Percentiles rank a stretch among this genome's conserved stretches.
Evolutionary conservation across 805 yeast species (phyloP).

Genomic region (Wickerhamomyces bisporus): DNA sequence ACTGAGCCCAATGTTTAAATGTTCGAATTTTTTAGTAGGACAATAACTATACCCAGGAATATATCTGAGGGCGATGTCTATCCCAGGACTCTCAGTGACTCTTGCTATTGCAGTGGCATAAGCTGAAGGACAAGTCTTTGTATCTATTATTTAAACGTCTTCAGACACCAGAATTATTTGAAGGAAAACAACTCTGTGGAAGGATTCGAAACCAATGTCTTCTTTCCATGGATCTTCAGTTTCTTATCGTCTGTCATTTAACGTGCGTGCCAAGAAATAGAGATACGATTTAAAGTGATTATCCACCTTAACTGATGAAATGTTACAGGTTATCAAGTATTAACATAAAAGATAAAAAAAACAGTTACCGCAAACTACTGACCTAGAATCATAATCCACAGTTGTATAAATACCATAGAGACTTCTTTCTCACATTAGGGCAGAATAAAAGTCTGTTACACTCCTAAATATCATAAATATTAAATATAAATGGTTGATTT

Average conservation of each 20-base stretch:
- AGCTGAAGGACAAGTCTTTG: slow-evolving; percentile 26
- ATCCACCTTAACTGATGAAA: too few relatives aligned
- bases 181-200: background rate
- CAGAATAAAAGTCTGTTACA: too few relatives aligned
- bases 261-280: too few relatives aligned
- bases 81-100: slow-evolving; percentile 29
- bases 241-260: too few relatives aligned
- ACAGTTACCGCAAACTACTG: too few relatives aligned
- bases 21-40: slow-evolving; percentile 33
- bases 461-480: too few relatives aligned
- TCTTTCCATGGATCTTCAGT: background rate
- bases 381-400: too few relatives aligned
- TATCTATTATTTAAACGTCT: slow-evolving; percentile 2
- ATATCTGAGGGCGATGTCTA: slow-evolving; percentile 35
- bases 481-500: background rate
- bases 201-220: background rate
- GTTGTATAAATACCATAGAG: too few relatives aligned
- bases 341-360: too few relatives aligned
- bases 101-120: slow-evolving; percentile 34
- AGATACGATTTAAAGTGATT: too few relatives aligned
- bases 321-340: too few relatives aligned
- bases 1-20: slow-evolving; percentile 36
- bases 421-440: too few relatives aligned
- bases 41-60: slow-evolving; percentile 35
- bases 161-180: slow-evolving; percentile 2